A percentile compares a stretch with the other conserved stretches of the same genome.
Evolutionary conservation across 495 filamentous ascomycete genomes (phyloP).

Genomic region (Aspergillus sparsus): DNA sequence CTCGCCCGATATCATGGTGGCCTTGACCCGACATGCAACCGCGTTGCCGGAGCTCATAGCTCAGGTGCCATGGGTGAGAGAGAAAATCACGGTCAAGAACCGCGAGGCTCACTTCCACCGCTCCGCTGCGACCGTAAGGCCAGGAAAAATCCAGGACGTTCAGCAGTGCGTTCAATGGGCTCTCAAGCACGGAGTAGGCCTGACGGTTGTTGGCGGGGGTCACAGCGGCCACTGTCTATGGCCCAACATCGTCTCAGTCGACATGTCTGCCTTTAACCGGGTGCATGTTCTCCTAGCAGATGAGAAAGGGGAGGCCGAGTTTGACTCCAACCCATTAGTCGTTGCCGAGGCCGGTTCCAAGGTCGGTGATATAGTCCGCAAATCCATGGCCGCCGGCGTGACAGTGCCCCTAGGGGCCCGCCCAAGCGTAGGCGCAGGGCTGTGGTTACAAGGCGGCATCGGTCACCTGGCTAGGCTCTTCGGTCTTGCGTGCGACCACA

Average conservation of each 20-base stretch:
- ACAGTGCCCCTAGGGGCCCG: constrained; percentile 61
- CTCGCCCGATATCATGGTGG: constrained; percentile 52
- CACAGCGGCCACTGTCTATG: constrained; percentile 61
- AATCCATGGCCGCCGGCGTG: constrained; percentile 50
- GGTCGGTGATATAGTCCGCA: constrained; percentile 56
- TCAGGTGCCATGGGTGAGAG: constrained; percentile 47
- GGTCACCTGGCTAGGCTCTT: constrained; percentile 58
- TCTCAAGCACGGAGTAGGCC: constrained; percentile 46
- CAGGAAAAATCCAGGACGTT: constrained; percentile 52
- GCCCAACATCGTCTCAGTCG: constrained; percentile 56
- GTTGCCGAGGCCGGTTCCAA: constrained; percentile 58
- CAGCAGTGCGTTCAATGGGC: constrained; percentile 63
- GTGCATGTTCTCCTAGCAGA: constrained; percentile 45
- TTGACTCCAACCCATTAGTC: constrained; percentile 37
- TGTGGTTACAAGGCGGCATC: constrained; percentile 67
- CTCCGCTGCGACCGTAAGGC: constrained; percentile 48
- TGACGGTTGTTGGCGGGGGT: constrained; percentile 59
- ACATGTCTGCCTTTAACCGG: constrained; percentile 59
- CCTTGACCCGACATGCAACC: constrained; percentile 53
- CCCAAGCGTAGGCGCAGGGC: constrained; percentile 62
- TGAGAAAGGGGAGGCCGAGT: constrained; percentile 21
- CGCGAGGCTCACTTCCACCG: constrained; percentile 48
- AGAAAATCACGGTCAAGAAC: constrained; percentile 50
- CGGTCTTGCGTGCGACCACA: constrained; percentile 61
- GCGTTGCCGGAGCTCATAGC: constrained; percentile 49